Percentiles rank a stretch among this genome's conserved stretches.
phyloP scores from a whole-genome alignment of 2,329 filamentous ascomycete species.

The Orbilia ellipsospora region DNA sequence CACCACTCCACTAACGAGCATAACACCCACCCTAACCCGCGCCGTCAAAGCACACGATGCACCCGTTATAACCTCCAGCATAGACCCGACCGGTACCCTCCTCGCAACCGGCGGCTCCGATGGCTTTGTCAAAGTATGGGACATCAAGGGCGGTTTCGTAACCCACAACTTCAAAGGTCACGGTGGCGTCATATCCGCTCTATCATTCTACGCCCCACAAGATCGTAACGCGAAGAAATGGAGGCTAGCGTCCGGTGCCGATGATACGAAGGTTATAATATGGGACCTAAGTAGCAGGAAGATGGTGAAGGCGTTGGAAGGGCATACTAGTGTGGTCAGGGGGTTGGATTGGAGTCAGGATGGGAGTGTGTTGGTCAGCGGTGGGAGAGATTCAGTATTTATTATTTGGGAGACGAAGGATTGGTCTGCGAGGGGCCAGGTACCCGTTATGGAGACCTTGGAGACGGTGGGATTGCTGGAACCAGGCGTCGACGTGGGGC shows the following conservation, averaged over 20 bases:
- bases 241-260: slow-evolving; percentile 86
- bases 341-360: slow-evolving; percentile 73
- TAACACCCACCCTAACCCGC: slow-evolving; percentile 76
- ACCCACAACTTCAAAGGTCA: slow-evolving; percentile 97
- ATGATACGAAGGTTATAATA: slow-evolving; percentile 90
- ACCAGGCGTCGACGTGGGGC: slow-evolving; percentile 72
- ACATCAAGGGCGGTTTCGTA: slow-evolving; percentile 86
- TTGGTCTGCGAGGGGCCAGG: slow-evolving; percentile 84
- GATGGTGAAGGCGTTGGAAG: slow-evolving; percentile 81
- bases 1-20: slow-evolving; percentile 62
- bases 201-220: slow-evolving; percentile 82
- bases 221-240: slow-evolving; percentile 69
- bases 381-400: slow-evolving; percentile 90
- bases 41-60: slow-evolving; percentile 90
- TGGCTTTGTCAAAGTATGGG: slow-evolving; percentile 95
- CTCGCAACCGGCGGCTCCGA: slow-evolving; percentile 93
- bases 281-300: slow-evolving; percentile 91
- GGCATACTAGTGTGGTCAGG: slow-evolving; percentile 94
- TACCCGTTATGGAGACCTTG: slow-evolving; percentile 85
- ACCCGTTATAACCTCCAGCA: slow-evolving; percentile 85
- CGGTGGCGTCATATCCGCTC: slow-evolving; percentile 86
- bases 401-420: slow-evolving; percentile 88
- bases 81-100: slow-evolving; percentile 87
- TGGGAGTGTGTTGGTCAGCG: slow-evolving; percentile 74
- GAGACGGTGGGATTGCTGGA: slow-evolving; percentile 84